Percentiles rank a stretch among this genome's conserved stretches.
Conservation (phyloP, 441 rosid genomes). For the Jatropha multifida region DNA sequence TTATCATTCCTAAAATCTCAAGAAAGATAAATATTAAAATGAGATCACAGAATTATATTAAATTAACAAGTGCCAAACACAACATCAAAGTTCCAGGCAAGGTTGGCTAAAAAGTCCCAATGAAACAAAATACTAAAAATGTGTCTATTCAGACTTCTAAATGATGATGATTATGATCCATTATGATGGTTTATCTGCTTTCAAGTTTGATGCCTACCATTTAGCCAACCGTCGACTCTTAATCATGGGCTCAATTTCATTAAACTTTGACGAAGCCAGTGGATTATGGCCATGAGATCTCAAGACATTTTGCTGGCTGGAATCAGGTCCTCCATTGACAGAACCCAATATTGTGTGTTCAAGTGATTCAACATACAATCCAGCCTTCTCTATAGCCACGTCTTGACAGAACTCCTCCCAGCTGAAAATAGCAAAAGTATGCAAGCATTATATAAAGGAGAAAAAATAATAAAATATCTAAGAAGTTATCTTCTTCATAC, state of each 20-base stretch:
- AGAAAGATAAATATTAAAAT: slow-evolving; percentile 9
- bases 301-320: slow-evolving; percentile 37
- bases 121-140: not conserved
- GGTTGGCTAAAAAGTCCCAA: not conserved
- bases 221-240: slow-evolving; percentile 43
- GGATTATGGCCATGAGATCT: slow-evolving; percentile 38
- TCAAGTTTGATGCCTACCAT: slow-evolving; percentile 42
- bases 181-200: not conserved
- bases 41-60: slow-evolving; percentile 7
- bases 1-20: slow-evolving; percentile 53
- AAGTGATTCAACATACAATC: slow-evolving; percentile 50
- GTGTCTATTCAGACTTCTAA: not conserved
- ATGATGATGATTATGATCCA: not conserved
- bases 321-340: slow-evolving; percentile 27
- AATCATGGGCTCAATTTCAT: slow-evolving; percentile 43
- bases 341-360: slow-evolving; percentile 30
- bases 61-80: not conserved
- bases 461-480: not conserved
- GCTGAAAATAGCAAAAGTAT: slow-evolving; percentile 41
- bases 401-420: slow-evolving; percentile 93
- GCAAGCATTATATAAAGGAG: slow-evolving; percentile 15
- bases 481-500: slow-evolving; percentile 13
- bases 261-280: slow-evolving; percentile 30
- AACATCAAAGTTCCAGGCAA: not conserved
- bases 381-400: slow-evolving; percentile 75